Evolutionary conservation across 352 stramenopile genomes (phyloP).

Genomic region (Phytophthora multivora): DNA sequence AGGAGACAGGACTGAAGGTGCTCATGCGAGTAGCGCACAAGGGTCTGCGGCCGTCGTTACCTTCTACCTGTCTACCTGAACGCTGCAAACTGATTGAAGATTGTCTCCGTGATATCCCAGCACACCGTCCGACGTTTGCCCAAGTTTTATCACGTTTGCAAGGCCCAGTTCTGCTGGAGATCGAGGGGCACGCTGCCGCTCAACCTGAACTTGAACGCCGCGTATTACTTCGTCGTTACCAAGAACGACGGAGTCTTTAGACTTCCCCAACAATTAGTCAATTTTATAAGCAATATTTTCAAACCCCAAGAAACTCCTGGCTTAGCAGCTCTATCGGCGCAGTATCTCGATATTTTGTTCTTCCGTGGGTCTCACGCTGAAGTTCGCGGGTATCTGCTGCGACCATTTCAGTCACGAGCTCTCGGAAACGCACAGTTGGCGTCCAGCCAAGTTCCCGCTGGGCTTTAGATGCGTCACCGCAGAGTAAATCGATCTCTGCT

Average conservation of each 20-base stretch:
- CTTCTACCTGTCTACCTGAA: constrained; percentile 52
- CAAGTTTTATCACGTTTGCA: constrained; percentile 78
- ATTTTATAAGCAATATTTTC: neutral
- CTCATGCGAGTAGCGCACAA: constrained; percentile 81
- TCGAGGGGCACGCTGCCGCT: constrained; percentile 58
- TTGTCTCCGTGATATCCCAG: constrained; percentile 65
- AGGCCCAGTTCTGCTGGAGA: constrained; percentile 77
- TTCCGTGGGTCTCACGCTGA: constrained; percentile 13
- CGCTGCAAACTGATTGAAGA: constrained; percentile 77
- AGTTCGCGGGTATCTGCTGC: constrained; percentile 68
- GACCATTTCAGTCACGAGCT: constrained; percentile 98
- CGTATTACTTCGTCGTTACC: constrained; percentile 39
- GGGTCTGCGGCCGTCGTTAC: constrained; percentile 74
- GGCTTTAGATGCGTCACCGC: constrained; percentile 96
- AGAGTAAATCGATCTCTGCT: constrained; percentile 97
- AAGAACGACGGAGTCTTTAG: constrained; percentile 43
- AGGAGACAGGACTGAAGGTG: constrained; percentile 77
- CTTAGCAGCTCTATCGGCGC: neutral
- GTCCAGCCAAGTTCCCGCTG: constrained; percentile 92
- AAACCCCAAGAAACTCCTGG: neutral
- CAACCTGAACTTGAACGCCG: constrained; percentile 43
- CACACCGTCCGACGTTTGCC: constrained; percentile 69
- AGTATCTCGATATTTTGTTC: constrained; percentile 1
- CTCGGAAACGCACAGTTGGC: constrained; percentile 91
- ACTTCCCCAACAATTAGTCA: constrained; percentile 7